Conservation (phyloP, 2,329 filamentous ascomycete genomes). For the Rutstroemia sp. region DNA sequence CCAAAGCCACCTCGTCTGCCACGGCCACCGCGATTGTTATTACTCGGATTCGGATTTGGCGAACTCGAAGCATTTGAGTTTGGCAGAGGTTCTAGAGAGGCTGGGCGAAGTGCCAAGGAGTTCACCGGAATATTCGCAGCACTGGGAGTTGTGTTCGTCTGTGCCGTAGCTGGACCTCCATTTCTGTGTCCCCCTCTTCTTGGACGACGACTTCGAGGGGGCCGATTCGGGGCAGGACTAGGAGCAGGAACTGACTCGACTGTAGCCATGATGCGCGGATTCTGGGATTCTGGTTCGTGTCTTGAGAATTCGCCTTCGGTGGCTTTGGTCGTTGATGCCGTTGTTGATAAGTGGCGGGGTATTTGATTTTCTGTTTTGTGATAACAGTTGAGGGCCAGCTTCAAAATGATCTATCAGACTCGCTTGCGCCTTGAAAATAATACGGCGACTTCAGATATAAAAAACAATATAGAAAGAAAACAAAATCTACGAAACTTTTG, state of each 20-base stretch:
- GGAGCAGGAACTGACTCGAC: slow-evolving; percentile 12
- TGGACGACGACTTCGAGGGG: slow-evolving; percentile 19
- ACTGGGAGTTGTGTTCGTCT: neutral
- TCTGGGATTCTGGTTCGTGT: neutral
- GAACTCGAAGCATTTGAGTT: slow-evolving; percentile 1
- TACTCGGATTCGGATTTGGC: slow-evolving; percentile 13
- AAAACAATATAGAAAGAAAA: slow-evolving; percentile 12
- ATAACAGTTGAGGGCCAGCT: too few species aligned
- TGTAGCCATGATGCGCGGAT: slow-evolving; percentile 16
- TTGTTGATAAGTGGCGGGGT: slow-evolving; percentile 10
- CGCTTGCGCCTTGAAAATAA: slow-evolving; percentile 27
- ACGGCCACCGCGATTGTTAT: slow-evolving; percentile 21
- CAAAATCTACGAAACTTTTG: neutral
- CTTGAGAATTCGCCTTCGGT: slow-evolving; percentile 1
- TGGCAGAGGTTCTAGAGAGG: slow-evolving; percentile 13
- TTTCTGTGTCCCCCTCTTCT: slow-evolving; percentile 21
- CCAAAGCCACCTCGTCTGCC: slow-evolving; percentile 21
- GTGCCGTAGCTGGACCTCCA: slow-evolving; percentile 8
- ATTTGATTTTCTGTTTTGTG: slow-evolving; percentile 1
- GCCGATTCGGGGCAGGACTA: slow-evolving; percentile 15
- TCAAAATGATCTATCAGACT: neutral
- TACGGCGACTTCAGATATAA: slow-evolving; percentile 27
- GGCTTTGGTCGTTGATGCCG: neutral
- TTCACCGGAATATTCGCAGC: slow-evolving; percentile 10
- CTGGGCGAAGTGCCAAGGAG: slow-evolving; percentile 15